These are phyloP conservation scores for Typha latifolia DNA, from an alignment of 176 grass and related monocot species.

Conservation along the genomic window DNA sequence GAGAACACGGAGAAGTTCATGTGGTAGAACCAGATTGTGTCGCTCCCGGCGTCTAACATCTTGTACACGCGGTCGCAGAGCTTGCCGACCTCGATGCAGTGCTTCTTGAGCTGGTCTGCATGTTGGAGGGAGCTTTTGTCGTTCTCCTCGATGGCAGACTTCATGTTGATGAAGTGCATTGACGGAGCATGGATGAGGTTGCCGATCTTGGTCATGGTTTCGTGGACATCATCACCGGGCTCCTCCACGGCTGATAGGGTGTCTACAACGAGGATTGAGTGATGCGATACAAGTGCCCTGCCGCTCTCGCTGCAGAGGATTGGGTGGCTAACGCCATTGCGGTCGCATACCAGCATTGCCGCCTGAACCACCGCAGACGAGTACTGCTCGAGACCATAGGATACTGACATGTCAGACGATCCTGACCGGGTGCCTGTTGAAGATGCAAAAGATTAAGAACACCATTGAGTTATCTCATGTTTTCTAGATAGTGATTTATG, in stretches of 20 bases:
- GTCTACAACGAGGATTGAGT: background rate
- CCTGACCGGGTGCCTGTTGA: background rate
- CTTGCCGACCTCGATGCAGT: background rate
- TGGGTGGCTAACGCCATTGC: background rate
- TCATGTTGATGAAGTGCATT: background rate
- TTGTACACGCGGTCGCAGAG: background rate
- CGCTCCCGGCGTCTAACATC: background rate
- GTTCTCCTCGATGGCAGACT: background rate
- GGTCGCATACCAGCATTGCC: background rate
- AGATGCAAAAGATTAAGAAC: too few relatives aligned
- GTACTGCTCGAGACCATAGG: background rate
- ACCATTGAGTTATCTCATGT: too few relatives aligned
- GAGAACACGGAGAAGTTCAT: constrained; percentile 41
- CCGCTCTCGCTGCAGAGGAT: constrained; percentile 2
- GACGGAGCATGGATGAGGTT: background rate
- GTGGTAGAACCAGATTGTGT: constrained; percentile 19
- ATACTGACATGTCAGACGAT: background rate
- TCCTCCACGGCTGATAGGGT: background rate
- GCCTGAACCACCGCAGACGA: background rate
- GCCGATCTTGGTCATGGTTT: background rate
- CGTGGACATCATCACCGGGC: background rate
- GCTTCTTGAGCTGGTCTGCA: background rate
- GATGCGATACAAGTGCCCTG: background rate
- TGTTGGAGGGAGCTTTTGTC: background rate
- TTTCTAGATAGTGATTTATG: too few relatives aligned